Evolutionary conservation across 139 green algal genomes (phyloP).

Genomic region (Edaphochlamys debaryana): DNA sequence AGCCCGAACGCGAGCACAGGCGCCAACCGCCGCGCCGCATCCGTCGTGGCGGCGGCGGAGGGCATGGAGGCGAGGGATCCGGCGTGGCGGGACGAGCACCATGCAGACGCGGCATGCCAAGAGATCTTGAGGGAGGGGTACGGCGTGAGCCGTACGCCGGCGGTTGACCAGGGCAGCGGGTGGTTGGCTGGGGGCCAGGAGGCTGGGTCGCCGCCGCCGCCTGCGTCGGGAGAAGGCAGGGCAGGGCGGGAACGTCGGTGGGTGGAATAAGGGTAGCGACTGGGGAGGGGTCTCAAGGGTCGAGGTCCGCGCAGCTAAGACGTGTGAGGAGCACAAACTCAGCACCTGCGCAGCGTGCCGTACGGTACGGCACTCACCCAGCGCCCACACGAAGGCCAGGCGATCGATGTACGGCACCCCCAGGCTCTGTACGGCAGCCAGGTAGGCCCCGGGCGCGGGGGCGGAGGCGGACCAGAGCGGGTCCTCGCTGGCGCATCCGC

Average conservation of each 20-base stretch:
- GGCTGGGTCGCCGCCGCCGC: neutral
- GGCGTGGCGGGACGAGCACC: neutral
- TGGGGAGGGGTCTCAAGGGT: no score
- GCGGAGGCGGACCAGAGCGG: neutral
- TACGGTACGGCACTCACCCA: neutral
- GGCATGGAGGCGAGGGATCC: neutral
- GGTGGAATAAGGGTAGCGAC: no score
- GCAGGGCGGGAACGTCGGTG: no score
- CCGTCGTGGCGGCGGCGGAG: neutral
- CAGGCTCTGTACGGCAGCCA: conserved; percentile 14
- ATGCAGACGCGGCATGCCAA: neutral
- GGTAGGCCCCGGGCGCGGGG: conserved; percentile 31
- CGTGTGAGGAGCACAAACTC: no score
- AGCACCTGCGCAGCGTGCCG: no score
- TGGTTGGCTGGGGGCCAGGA: neutral
- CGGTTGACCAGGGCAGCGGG: neutral
- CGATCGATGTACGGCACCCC: no score
- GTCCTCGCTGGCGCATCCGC: neutral
- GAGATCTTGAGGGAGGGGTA: neutral
- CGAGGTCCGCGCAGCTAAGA: no score
- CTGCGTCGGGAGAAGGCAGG: neutral
- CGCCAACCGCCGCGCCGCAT: neutral
- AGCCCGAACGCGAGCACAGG: conserved; percentile 17
- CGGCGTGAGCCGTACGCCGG: neutral
- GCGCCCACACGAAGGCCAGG: no score